These are phyloP conservation scores for Phytophthora citricola DNA, from an alignment of 352 stramenopile species.

Conservation along the genomic window DNA sequence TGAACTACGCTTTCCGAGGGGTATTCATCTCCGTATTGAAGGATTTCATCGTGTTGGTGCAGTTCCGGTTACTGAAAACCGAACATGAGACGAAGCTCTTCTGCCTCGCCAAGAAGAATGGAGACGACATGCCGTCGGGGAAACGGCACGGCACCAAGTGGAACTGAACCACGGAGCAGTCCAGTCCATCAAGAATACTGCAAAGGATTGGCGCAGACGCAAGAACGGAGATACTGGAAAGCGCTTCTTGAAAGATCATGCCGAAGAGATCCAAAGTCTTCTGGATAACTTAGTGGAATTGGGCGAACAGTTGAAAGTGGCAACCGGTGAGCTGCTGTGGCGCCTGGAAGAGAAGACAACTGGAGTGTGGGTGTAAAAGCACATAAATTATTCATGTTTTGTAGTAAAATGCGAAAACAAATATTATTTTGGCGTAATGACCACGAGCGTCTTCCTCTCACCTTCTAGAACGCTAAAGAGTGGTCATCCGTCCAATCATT, in stretches of 20 bases:
- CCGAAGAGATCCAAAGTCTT: constrained; percentile 13
- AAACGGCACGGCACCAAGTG: not conserved
- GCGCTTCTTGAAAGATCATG: constrained; percentile 29
- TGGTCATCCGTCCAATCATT: not conserved
- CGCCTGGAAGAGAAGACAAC: constrained; percentile 14
- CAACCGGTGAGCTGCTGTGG: constrained; percentile 20
- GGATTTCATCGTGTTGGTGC: constrained; percentile 20
- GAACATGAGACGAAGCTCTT: constrained; percentile 15
- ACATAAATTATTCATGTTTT: not conserved
- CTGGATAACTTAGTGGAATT: constrained; percentile 14
- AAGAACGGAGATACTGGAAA: constrained; percentile 25
- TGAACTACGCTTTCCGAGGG: constrained; percentile 2
- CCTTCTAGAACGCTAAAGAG: constrained; percentile 6
- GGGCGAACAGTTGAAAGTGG: constrained; percentile 6
- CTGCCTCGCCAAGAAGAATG: constrained; percentile 24
- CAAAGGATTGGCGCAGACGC: constrained; percentile 10
- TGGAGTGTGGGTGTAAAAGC: constrained; percentile 24
- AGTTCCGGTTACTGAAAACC: constrained; percentile 17
- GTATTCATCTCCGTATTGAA: constrained; percentile 19
- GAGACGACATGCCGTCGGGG: not conserved
- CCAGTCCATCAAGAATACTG: constrained; percentile 18
- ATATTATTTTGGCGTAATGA: constrained; percentile 3
- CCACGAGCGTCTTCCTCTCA: constrained; percentile 1
- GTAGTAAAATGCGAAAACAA: too few species aligned
- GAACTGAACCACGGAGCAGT: constrained; percentile 20